A percentile compares a stretch with the other conserved stretches of the same genome.
These are phyloP conservation scores for Maudiozyma serrabonitensis DNA, from an alignment of 805 yeast genomes.

Conservation along the genomic window DNA sequence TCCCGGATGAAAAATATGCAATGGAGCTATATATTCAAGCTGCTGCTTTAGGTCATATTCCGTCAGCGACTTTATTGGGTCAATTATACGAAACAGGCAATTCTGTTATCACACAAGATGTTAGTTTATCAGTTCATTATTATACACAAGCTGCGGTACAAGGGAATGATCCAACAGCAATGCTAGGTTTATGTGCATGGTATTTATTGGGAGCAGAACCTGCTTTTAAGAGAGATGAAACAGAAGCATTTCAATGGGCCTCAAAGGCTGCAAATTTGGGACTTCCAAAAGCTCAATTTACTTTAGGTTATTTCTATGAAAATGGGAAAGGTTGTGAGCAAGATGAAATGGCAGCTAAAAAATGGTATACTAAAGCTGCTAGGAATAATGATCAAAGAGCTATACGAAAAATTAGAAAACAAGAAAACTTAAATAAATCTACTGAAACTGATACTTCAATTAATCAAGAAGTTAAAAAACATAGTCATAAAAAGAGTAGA, in stretches of 20 bases:
- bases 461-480: background rate
- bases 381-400: conserved; percentile 49
- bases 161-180: conserved; percentile 71
- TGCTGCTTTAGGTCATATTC: conserved; percentile 77
- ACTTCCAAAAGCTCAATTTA: conserved; percentile 72
- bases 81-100: conserved; percentile 72
- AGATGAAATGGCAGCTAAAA: conserved; percentile 46
- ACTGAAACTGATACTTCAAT: background rate
- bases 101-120: conserved; percentile 59
- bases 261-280: conserved; percentile 70
- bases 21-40: conserved; percentile 79
- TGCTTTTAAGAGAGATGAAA: conserved; percentile 63
- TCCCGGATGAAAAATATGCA: conserved; percentile 76
- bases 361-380: conserved; percentile 73
- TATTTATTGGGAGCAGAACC: conserved; percentile 86
- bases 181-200: conserved; percentile 96
- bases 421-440: conserved; percentile 1
- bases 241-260: conserved; percentile 94
- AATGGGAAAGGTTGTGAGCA: conserved; percentile 77
- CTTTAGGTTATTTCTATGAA: conserved; percentile 75
- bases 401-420: conserved; percentile 23
- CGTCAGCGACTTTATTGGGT: conserved; percentile 73
- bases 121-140: conserved; percentile 80
- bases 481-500: conserved; percentile 10
- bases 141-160: conserved; percentile 83